phyloP scores from a whole-genome alignment of 495 filamentous ascomycete genomes.

The Stereocaulon alpinum region DNA sequence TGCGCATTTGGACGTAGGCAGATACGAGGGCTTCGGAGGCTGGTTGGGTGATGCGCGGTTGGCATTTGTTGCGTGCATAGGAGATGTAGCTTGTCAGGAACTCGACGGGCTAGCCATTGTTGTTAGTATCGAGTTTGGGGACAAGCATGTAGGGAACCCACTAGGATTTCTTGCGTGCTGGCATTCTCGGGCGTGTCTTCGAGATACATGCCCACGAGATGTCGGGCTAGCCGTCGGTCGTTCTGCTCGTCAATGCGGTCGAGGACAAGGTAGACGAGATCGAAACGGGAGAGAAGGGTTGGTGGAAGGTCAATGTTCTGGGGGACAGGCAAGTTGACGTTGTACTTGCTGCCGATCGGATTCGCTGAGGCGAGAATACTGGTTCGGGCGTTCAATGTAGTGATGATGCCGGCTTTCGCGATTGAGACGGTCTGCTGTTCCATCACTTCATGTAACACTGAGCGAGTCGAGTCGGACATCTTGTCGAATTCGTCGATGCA shows the following conservation, averaged over 20 bases:
- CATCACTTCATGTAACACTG: constrained; percentile 98
- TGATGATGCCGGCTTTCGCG: constrained; percentile 98
- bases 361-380: constrained; percentile 94
- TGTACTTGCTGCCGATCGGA: constrained; percentile 95
- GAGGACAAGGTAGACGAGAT: constrained; percentile 91
- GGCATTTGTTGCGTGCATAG: constrained; percentile 79
- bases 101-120: constrained; percentile 61
- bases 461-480: constrained; percentile 93
- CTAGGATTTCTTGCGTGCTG: constrained; percentile 62
- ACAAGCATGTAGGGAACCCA: constrained; percentile 38
- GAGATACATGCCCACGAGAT: constrained; percentile 93
- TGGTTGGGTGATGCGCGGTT: constrained; percentile 65
- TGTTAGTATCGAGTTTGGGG: background rate
- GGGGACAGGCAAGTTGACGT: constrained; percentile 86
- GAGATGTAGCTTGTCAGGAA: constrained; percentile 96
- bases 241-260: constrained; percentile 82
- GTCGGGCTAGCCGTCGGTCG: constrained; percentile 80
- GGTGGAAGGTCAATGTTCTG: constrained; percentile 97
- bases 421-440: constrained; percentile 99
- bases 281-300: constrained; percentile 88
- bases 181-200: constrained; percentile 88
- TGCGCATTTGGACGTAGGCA: constrained; percentile 91
- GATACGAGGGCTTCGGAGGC: constrained; percentile 73
- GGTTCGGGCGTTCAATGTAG: constrained; percentile 89
- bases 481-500: constrained; percentile 99